phyloP scores from a whole-genome alignment of 805 yeast genomes.

The Deakozyma indianensis region DNA sequence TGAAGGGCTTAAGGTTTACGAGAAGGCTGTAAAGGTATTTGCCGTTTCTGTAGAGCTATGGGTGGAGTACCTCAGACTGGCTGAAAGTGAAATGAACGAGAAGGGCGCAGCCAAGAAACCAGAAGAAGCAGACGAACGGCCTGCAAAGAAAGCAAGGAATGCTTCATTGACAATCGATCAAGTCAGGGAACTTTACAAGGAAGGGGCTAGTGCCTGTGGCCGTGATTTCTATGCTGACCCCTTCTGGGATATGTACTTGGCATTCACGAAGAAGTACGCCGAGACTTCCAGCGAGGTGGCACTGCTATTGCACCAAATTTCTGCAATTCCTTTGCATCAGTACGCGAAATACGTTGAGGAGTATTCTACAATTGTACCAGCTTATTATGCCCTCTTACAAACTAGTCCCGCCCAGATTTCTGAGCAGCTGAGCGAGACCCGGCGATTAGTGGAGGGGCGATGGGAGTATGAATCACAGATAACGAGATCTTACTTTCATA shows the following conservation, averaged over 20 bases:
- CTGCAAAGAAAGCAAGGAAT: background rate
- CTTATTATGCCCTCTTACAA: slow-evolving; percentile 2
- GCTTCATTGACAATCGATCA: slow-evolving; percentile 2
- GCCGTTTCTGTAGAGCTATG: slow-evolving; percentile 20
- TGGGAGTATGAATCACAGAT: slow-evolving; percentile 70
- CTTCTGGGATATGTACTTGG: slow-evolving; percentile 69
- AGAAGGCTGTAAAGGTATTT: slow-evolving; percentile 22
- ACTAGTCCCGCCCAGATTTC: slow-evolving; percentile 3
- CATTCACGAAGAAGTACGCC: slow-evolving; percentile 34
- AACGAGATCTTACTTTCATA: slow-evolving; percentile 42
- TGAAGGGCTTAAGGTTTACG: slow-evolving; percentile 16
- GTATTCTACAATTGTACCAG: slow-evolving; percentile 6
- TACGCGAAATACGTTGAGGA: slow-evolving; percentile 63
- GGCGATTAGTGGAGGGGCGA: slow-evolving; percentile 36
- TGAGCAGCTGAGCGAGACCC: slow-evolving; percentile 31
- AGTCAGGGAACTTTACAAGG: slow-evolving; percentile 23
- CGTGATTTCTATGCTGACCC: slow-evolving; percentile 61
- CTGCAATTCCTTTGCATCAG: slow-evolving; percentile 61
- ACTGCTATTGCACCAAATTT: slow-evolving; percentile 20
- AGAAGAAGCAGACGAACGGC: background rate
- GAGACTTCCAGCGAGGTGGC: slow-evolving; percentile 24
- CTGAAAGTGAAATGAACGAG: too few species aligned
- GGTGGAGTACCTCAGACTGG: slow-evolving; percentile 15
- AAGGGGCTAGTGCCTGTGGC: slow-evolving; percentile 43
- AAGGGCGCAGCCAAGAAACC: background rate